Base-by-base conservation (phyloP, 1,139 yeast genomes). In the Sugiyamaella castrensis region DNA sequence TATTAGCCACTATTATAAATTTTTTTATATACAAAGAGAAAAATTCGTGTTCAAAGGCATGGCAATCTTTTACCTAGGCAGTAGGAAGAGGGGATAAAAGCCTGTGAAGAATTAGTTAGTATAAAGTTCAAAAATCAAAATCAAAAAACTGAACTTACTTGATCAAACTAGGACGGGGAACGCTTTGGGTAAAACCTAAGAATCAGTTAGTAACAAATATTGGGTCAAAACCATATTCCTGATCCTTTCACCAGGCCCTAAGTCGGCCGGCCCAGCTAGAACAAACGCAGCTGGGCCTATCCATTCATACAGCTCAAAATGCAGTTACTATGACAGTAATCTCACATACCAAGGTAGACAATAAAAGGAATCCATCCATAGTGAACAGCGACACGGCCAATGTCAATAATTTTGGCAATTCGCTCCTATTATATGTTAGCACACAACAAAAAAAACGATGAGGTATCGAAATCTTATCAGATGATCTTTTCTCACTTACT, bases 341-440 rank as follows among this genome's bases (percentile, higher is more conserved):
- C 35, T 12, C 2, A 56, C 63, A 19, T 55, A 62, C 73, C 98
- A 65, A 92, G 75, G 75, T 92, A 92, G 64, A 92, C 76, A 57
- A 92, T 84, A 66, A 92, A 86, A 53, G 98, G 98, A 62, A 92
- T 84, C 87, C 95, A 92, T 39, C 98, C 97, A 71, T 89, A 92
- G 73, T 92, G 98, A 53, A 92, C 87, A 64, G 87, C 78, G 50
- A 87, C 85, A 70, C 88, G 87, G 58, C 96, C 84, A 62, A 88
- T 77, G 62, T 87, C 95, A 62, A 89, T 74, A 57, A 89, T 73
- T 70, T 84, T 87, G 69, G 83, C 71, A 69, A 92, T 79, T 73
- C 98, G 88, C 74, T 92, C 98, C 79, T 70, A 45, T 32, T 10
- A n/a, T 15, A 26, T 24, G 13, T 29, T 11, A 34, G 46, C 12